Conservation (phyloP, 2,329 filamentous ascomycete species). For the Gnomoniopsis smithogilvyi region DNA sequence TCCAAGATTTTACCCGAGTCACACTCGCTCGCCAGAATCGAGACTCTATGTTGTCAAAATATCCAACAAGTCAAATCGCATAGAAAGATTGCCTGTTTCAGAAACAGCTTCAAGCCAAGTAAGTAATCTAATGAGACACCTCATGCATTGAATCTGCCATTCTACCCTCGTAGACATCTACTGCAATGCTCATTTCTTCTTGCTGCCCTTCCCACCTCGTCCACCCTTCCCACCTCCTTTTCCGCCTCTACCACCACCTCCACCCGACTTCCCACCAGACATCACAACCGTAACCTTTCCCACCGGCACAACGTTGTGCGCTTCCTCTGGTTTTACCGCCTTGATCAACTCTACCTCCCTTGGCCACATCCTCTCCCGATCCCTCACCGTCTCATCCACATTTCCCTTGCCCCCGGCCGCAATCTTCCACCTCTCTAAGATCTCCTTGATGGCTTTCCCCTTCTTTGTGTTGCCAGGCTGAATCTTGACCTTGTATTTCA, state of each 20-base stretch:
- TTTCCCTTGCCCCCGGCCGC: constrained; percentile 58
- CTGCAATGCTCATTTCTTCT: constrained; percentile 30
- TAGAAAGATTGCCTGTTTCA: too few relatives aligned
- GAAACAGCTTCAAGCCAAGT: too few relatives aligned
- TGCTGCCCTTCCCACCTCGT: constrained; percentile 39
- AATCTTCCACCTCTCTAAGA: constrained; percentile 75
- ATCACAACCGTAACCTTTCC: constrained; percentile 78
- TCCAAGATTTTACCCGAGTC: too few relatives aligned
- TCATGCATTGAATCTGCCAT: too few relatives aligned
- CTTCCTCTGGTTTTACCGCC: constrained; percentile 75
- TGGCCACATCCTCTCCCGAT: constrained; percentile 77
- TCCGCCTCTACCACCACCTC: constrained; percentile 35
- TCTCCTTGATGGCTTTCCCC: constrained; percentile 89
- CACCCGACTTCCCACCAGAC: constrained; percentile 60
- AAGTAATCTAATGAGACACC: too few relatives aligned
- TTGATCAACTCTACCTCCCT: constrained; percentile 82
- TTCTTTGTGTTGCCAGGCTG: constrained; percentile 90
- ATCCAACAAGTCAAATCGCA: too few relatives aligned
- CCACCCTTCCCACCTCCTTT: constrained; percentile 32
- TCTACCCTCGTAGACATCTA: neutral
- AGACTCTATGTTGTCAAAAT: too few relatives aligned
- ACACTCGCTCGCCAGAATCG: too few relatives aligned
- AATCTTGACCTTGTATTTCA: constrained; percentile 93
- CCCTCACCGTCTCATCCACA: constrained; percentile 57
- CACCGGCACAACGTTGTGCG: constrained; percentile 77